Evolutionary conservation across 2,329 filamentous ascomycete genomes (phyloP).

Genomic region (Colletotrichum eleusines): DNA sequence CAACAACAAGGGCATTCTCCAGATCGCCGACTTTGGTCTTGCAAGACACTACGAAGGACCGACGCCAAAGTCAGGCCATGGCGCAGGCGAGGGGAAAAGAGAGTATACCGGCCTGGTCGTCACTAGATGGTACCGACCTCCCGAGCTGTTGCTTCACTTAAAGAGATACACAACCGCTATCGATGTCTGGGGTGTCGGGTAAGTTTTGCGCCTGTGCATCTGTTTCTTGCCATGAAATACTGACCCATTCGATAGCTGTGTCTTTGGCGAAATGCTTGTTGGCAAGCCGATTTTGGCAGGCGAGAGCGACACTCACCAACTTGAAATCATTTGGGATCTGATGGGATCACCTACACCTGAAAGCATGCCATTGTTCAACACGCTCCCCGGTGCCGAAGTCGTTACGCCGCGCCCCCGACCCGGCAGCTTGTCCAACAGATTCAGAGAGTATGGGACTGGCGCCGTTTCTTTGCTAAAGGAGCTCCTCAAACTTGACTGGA

Average conservation of each 20-base stretch:
- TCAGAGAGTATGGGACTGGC: conserved; percentile 78
- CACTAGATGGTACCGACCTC: conserved; percentile 96
- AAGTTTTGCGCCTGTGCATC: conserved; percentile 52
- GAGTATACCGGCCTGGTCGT: conserved; percentile 98
- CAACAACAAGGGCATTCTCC: conserved; percentile 90
- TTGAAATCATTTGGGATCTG: conserved; percentile 93
- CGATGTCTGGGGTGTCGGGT: conserved; percentile 98
- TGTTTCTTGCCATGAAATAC: conserved; percentile 27
- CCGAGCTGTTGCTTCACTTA: conserved; percentile 89
- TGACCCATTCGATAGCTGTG: conserved; percentile 71
- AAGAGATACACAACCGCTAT: conserved; percentile 96
- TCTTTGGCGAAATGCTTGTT: conserved; percentile 97
- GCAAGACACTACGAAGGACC: conserved; percentile 92
- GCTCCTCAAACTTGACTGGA: conserved; percentile 90
- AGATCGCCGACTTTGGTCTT: conserved; percentile 97
- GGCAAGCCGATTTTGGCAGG: conserved; percentile 93
- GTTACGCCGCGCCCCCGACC: conserved; percentile 72
- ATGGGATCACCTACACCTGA: conserved; percentile 91
- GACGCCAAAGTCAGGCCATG: conserved; percentile 79
- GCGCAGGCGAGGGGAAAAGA: conserved; percentile 85
- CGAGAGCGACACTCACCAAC: conserved; percentile 88
- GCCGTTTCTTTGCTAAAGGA: conserved; percentile 86
- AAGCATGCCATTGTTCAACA: conserved; percentile 92
- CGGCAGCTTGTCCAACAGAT: conserved; percentile 78
- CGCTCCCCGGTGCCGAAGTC: conserved; percentile 83